Evolutionary conservation across 768 basidiomycete species (phyloP), one percentile per base, ranked within the genome.

Genomic region (Leucosporidium creatinivorum): DNA sequence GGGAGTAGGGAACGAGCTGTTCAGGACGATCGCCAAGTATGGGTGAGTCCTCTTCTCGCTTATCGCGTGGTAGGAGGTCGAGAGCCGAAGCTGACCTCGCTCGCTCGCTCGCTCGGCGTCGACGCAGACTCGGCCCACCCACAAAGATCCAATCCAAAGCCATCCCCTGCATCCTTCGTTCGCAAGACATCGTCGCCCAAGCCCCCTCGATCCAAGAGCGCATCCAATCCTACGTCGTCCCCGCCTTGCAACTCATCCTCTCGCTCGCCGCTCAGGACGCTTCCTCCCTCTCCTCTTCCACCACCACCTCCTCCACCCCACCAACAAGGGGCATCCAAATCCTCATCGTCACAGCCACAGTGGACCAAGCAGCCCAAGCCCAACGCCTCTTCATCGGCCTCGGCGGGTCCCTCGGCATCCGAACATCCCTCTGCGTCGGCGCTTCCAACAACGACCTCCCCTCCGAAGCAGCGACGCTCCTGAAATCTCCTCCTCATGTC

Each of bases 131-230:
- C 69, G 93, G 94, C 1, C 96, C 96, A 2, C 96, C 96, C 9
- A 97, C 97, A 79, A 99, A 99, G 82, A 96, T 99, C 72, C 96
- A 98, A 79, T 92, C 94, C 76, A 85, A 94, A 58, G 93, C 96
- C 55, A 81, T 99, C 59, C 96, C 96, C 10, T 97, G 97, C 80
- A 85, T 99, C 67, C 83, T 98, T 44, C 85, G 88, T 61, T 67
- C 92, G 12, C 85, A 91, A 48, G 96, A 99, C 75, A 97, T 98
- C 76, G 98, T 99, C 75, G 93, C 94, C 13, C 96, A 99, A 79
- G 96, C 94, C 15, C 96, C 96, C 57, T 93, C 96, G 1, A 98
- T 96, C 0, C 94, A 97, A 77, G 96, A 99, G 78, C 85, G 96
- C 56, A 99, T 99, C 74, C 93, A 94, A 28, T 92, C 93, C 66